Evolutionary conservation across 441 rosid genomes (phyloP).

Genomic region (Eruca vesicaria): DNA sequence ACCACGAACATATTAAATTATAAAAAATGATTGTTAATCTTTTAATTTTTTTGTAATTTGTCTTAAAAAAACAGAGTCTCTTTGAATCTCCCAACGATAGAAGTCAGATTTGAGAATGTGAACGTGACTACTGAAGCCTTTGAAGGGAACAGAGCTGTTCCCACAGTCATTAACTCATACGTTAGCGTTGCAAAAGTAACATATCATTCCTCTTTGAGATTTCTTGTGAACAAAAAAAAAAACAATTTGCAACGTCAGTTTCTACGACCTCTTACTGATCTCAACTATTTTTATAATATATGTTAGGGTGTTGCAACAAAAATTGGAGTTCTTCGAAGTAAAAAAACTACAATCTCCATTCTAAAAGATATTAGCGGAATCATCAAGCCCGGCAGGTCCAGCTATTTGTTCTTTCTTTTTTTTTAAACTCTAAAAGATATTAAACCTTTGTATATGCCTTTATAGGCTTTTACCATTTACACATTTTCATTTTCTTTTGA

Average conservation of each 20-base stretch:
- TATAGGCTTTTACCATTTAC: background rate
- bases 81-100: constrained; percentile 46
- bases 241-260: background rate
- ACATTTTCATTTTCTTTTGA: background rate
- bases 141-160: constrained; percentile 42
- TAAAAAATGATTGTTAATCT: background rate
- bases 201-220: background rate
- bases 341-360: constrained; percentile 34
- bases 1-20: background rate
- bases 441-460: background rate
- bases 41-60: background rate
- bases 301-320: constrained; percentile 22
- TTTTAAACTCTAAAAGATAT: background rate
- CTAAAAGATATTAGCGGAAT: constrained; percentile 44
- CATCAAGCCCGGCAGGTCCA: constrained; percentile 46
- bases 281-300: background rate
- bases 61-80: constrained; percentile 37
- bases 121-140: constrained; percentile 40
- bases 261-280: background rate
- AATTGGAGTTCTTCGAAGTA: constrained; percentile 30
- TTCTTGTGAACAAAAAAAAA: background rate
- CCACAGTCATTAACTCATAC: constrained; percentile 43
- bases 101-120: constrained; percentile 53
- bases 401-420: background rate
- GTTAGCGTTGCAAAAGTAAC: constrained; percentile 39